Conservation (phyloP, 495 filamentous ascomycete species). For the Neurospora intermedia region DNA sequence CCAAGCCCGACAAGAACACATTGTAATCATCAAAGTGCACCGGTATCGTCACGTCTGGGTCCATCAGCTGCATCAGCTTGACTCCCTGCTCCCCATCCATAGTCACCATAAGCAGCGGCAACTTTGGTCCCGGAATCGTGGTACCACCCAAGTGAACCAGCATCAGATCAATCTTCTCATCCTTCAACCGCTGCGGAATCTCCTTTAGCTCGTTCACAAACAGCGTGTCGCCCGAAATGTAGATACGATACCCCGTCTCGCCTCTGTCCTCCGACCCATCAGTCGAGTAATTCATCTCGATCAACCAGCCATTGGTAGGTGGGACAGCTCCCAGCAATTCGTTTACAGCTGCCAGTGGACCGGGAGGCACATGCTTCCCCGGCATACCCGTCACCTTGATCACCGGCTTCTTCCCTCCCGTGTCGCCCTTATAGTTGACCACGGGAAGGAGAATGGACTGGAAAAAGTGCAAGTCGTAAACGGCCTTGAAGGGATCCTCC, state of each 20-base stretch:
- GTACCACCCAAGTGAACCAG: constrained; percentile 58
- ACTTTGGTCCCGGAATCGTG: constrained; percentile 46
- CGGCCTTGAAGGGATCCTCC: constrained; percentile 41
- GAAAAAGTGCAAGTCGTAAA: constrained; percentile 46
- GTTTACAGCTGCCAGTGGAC: constrained; percentile 38
- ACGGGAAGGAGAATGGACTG: constrained; percentile 43
- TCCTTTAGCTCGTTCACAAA: constrained; percentile 50
- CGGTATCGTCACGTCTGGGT: constrained; percentile 57
- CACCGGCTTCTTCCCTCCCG: constrained; percentile 11
- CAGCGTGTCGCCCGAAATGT: constrained; percentile 65
- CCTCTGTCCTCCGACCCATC: constrained; percentile 17
- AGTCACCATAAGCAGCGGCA: constrained; percentile 57
- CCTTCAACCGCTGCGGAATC: constrained; percentile 36
- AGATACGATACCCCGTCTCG: constrained; percentile 50
- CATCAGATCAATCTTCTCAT: constrained; percentile 55
- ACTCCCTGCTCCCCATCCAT: constrained; percentile 61
- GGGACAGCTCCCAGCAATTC: constrained; percentile 53
- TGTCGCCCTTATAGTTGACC: constrained; percentile 12
- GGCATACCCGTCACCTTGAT: constrained; percentile 58
- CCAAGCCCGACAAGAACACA: constrained; percentile 47
- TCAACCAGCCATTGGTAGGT: constrained; percentile 63
- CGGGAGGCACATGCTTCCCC: constrained; percentile 56
- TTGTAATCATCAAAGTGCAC: constrained; percentile 63
- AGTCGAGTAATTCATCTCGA: constrained; percentile 46
- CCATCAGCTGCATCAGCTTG: constrained; percentile 46